Evolutionary conservation across 208 protist genomes (phyloP).

Genomic region (Herpetomonas samuelpessoai): DNA sequence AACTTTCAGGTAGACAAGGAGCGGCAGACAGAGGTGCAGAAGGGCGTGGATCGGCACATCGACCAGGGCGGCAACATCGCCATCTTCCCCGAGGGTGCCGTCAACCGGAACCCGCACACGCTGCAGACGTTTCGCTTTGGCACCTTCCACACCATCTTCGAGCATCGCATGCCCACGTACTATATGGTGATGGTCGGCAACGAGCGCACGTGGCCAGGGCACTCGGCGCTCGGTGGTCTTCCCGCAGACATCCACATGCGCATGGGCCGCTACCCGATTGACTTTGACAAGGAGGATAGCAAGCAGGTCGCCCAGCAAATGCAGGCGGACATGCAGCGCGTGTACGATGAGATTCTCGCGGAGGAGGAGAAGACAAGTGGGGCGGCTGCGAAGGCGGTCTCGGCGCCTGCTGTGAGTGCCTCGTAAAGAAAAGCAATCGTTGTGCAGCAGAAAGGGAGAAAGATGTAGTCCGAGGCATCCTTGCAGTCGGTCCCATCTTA

Average conservation of each 20-base stretch:
- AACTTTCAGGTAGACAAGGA: conserved; percentile 65
- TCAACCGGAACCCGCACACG: conserved; percentile 48
- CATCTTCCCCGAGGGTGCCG: conserved; percentile 57
- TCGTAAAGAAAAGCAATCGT: too few species aligned
- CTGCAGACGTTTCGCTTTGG: conserved; percentile 55
- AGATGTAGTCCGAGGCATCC: too few species aligned
- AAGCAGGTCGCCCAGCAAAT: conserved; percentile 22
- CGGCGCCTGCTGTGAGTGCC: too few species aligned
- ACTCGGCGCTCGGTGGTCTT: conserved; percentile 28
- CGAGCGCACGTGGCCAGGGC: conserved; percentile 47
- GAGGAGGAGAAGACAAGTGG: conserved; percentile 10
- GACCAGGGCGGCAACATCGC: conserved; percentile 30
- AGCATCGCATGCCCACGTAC: conserved; percentile 41
- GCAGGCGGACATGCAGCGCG: conserved; percentile 31
- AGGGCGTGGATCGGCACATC: conserved; percentile 30
- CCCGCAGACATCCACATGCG: conserved; percentile 42
- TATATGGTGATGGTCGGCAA: conserved; percentile 46
- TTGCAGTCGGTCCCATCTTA: too few species aligned
- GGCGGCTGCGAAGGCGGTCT: background rate
- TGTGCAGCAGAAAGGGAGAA: too few species aligned
- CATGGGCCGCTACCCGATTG: conserved; percentile 27
- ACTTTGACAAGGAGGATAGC: conserved; percentile 28
- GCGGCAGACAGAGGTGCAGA: conserved; percentile 35
- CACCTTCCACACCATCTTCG: conserved; percentile 50
- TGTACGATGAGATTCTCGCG: conserved; percentile 28